These are phyloP conservation scores for Fagopyrum homotropicum DNA, from an alignment of 148 eudicot genomes.

Conservation along the genomic window DNA sequence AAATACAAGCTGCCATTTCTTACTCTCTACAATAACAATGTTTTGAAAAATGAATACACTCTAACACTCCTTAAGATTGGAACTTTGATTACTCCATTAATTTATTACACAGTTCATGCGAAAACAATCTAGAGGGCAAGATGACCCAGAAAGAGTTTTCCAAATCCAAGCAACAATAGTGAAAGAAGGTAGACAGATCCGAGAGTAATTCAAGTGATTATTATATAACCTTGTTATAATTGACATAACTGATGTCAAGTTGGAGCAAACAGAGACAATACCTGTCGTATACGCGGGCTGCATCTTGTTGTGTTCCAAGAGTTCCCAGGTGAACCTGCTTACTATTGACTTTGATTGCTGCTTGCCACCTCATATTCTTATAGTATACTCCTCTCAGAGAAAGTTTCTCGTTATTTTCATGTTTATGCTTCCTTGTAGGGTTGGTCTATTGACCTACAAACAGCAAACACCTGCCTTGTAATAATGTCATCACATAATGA, in stretches of 20 bases:
- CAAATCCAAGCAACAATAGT: not conserved
- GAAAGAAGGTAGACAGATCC: not conserved
- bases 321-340: constrained; percentile 95
- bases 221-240: not conserved
- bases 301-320: constrained; percentile 69
- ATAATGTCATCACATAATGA: not conserved
- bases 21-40: not conserved
- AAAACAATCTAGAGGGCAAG: not conserved
- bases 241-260: not conserved
- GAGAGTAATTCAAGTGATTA: not conserved
- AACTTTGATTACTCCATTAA: not conserved
- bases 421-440: constrained; percentile 48
- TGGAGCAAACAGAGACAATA: constrained; percentile 14
- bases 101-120: not conserved
- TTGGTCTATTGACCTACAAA: constrained; percentile 44
- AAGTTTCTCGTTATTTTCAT: constrained; percentile 39
- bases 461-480: not conserved
- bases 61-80: not conserved
- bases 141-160: not conserved
- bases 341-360: constrained; percentile 92
- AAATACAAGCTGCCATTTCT: not conserved
- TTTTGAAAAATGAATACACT: not conserved
- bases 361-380: constrained; percentile 95
- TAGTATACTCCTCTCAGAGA: constrained; percentile 72
- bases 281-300: constrained; percentile 88